These are phyloP conservation scores for Plenodomus tracheiphilus DNA, from an alignment of 2,329 filamentous ascomycete genomes.

Conservation along the genomic window DNA sequence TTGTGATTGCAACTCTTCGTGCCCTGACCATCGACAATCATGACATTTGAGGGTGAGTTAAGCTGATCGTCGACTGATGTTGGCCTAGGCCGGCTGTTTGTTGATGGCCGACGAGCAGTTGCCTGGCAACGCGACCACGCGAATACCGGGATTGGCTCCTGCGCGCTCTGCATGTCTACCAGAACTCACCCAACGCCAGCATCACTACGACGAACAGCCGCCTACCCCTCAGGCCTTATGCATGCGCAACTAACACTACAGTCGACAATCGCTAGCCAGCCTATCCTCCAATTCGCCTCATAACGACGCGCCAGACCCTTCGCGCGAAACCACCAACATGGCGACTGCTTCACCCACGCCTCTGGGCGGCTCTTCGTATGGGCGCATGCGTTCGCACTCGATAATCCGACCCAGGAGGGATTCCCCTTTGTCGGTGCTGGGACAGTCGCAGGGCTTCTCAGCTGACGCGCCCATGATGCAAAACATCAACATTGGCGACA, in stretches of 20 bases:
- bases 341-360: slow-evolving; percentile 47
- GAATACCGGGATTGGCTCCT: slow-evolving; percentile 22
- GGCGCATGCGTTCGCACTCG: slow-evolving; percentile 43
- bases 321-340: slow-evolving; percentile 32
- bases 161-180: slow-evolving; percentile 25
- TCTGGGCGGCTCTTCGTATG: slow-evolving; percentile 41
- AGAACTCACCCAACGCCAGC: slow-evolving; percentile 28
- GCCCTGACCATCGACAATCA: background rate
- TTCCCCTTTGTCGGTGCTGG: slow-evolving; percentile 52
- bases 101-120: slow-evolving; percentile 18
- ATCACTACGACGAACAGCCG: slow-evolving; percentile 42
- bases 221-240: slow-evolving; percentile 40
- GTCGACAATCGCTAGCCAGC: slow-evolving; percentile 45
- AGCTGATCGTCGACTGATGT: background rate
- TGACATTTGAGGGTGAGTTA: background rate
- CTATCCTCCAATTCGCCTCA: slow-evolving; percentile 20
- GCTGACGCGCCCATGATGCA: slow-evolving; percentile 52
- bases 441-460: slow-evolving; percentile 50
- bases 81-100: slow-evolving; percentile 7
- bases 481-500: slow-evolving; percentile 69
- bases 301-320: slow-evolving; percentile 20
- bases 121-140: slow-evolving; percentile 32
- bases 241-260: slow-evolving; percentile 44
- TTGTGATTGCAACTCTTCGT: too few species aligned
- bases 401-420: slow-evolving; percentile 46